Evolutionary conservation across 2,329 filamentous ascomycete species (phyloP).

Genomic region (Magnaporthiopsis incrustans): DNA sequence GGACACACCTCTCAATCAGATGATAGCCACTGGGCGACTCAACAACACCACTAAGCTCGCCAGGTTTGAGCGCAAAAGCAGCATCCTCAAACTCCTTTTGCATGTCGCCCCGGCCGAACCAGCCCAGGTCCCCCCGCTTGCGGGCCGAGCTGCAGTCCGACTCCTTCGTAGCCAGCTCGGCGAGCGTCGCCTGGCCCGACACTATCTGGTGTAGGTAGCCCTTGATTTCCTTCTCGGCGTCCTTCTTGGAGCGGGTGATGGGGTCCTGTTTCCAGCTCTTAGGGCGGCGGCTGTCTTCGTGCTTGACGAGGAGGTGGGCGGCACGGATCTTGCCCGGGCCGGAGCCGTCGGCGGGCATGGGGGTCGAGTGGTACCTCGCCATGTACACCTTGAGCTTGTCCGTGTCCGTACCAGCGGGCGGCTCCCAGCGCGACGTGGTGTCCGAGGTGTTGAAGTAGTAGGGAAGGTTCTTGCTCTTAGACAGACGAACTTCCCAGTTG

Average conservation of each 20-base stretch:
- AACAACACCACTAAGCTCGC: constrained; percentile 78
- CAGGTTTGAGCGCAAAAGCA: constrained; percentile 80
- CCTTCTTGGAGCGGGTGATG: constrained; percentile 82
- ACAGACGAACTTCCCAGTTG: constrained; percentile 93
- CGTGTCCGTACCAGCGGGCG: constrained; percentile 77
- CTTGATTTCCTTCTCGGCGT: constrained; percentile 71
- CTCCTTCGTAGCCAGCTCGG: constrained; percentile 79
- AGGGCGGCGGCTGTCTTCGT: constrained; percentile 77
- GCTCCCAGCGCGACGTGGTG: constrained; percentile 92
- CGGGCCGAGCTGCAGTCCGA: constrained; percentile 93
- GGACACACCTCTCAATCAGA: constrained; percentile 77
- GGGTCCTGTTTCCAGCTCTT: constrained; percentile 77
- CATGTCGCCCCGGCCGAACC: constrained; percentile 93
- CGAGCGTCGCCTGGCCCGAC: constrained; percentile 59
- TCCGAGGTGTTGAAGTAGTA: constrained; percentile 94
- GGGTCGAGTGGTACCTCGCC: constrained; percentile 72
- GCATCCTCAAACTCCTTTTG: constrained; percentile 98
- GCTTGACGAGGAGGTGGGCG: constrained; percentile 90
- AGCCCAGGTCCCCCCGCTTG: constrained; percentile 90
- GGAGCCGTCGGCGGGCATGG: constrained; percentile 26
- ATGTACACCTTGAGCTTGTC: constrained; percentile 93
- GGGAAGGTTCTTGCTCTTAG: constrained; percentile 95
- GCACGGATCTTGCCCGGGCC: constrained; percentile 76
- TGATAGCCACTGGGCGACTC: constrained; percentile 92
- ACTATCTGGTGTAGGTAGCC: constrained; percentile 70